Evolutionary conservation across 2,329 filamentous ascomycete genomes (phyloP).

Genomic region (Pseudocercospora fijiensis): DNA sequence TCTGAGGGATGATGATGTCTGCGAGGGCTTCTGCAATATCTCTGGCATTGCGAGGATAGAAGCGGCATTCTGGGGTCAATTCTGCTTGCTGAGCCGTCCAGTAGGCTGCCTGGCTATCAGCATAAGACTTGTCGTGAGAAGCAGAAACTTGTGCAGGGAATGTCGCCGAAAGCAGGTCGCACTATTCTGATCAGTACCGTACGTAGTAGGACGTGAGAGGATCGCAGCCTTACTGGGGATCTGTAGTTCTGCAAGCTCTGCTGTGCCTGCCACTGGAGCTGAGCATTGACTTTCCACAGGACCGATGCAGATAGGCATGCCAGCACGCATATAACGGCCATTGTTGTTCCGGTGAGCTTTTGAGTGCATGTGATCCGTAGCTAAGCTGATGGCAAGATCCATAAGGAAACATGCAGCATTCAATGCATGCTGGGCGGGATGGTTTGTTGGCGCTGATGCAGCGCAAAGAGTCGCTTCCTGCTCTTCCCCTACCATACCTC

Average conservation of each 20-base stretch:
- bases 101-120: conserved; percentile 10
- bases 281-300: background rate
- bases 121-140: conserved; percentile 12
- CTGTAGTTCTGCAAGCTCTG: conserved; percentile 2
- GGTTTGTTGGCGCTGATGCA: background rate
- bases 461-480: too few relatives aligned
- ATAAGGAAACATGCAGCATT: background rate
- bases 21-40: conserved; percentile 25
- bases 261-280: conserved; percentile 8
- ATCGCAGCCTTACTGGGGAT: background rate
- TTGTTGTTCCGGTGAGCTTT: background rate
- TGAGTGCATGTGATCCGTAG: background rate
- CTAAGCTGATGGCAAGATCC: background rate
- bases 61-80: conserved; percentile 20
- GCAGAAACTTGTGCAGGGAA: conserved; percentile 17
- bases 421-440: background rate
- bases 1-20: conserved; percentile 21
- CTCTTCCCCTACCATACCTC: background rate
- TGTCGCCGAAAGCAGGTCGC: conserved; percentile 14
- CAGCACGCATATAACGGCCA: background rate
- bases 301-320: background rate
- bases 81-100: conserved; percentile 19
- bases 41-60: conserved; percentile 18
- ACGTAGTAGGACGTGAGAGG: background rate
- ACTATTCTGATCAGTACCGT: conserved; percentile 10